Evolutionary conservation across 2,329 filamentous ascomycete species (phyloP).

Genomic region (Aspergillus viridinutans): DNA sequence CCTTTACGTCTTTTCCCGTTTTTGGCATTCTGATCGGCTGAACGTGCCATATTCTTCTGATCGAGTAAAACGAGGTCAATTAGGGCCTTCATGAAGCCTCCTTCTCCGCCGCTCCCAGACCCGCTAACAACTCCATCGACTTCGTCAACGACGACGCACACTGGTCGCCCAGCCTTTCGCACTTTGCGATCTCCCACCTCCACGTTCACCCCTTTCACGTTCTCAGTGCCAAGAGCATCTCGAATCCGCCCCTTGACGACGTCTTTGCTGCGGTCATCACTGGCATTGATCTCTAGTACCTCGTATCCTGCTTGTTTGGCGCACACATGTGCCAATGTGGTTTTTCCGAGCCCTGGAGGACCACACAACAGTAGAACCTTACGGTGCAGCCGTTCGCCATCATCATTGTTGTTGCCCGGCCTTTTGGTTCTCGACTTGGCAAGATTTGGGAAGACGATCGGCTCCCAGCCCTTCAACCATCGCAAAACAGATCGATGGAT

Average conservation of each 20-base stretch:
- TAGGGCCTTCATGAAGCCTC: slow-evolving; percentile 90
- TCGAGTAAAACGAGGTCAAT: slow-evolving; percentile 86
- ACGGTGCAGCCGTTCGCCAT: slow-evolving; percentile 71
- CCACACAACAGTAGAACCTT: slow-evolving; percentile 90
- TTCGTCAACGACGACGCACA: slow-evolving; percentile 93
- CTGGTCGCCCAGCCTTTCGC: slow-evolving; percentile 72
- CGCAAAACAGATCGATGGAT: slow-evolving; percentile 86
- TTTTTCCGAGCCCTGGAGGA: slow-evolving; percentile 91
- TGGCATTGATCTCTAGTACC: slow-evolving; percentile 95
- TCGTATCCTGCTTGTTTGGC: slow-evolving; percentile 94
- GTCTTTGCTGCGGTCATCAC: slow-evolving; percentile 83
- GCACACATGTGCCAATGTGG: slow-evolving; percentile 92
- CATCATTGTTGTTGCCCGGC: slow-evolving; percentile 36
- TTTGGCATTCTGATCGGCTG: slow-evolving; percentile 21
- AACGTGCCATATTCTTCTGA: slow-evolving; percentile 65
- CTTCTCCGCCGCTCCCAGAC: slow-evolving; percentile 72
- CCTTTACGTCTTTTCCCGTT: slow-evolving; percentile 58
- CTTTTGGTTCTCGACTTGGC: slow-evolving; percentile 56
- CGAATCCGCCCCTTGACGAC: slow-evolving; percentile 89
- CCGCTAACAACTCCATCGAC: slow-evolving; percentile 91
- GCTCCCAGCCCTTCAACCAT: slow-evolving; percentile 94
- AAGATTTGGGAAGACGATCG: slow-evolving; percentile 80
- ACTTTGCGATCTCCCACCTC: slow-evolving; percentile 49
- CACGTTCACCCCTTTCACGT: slow-evolving; percentile 65
- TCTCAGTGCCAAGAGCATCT: slow-evolving; percentile 90